Conservation (phyloP, 257 asterid genomes). For the Petunia secreta region DNA sequence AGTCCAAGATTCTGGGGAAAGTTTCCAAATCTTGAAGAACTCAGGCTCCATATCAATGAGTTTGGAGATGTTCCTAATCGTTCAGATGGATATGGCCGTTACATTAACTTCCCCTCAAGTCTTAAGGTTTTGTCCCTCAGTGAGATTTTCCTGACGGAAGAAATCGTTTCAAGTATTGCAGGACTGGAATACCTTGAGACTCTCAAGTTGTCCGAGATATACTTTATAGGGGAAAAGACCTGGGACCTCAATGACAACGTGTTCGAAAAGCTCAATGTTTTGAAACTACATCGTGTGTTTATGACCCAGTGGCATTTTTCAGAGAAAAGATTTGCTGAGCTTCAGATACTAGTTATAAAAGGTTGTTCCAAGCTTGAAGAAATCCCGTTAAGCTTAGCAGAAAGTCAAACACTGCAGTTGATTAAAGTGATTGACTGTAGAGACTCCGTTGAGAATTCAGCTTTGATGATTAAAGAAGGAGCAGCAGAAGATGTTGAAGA, state of each 20-base stretch:
- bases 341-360: neutral
- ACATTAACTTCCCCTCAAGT: neutral
- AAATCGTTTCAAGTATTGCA: neutral
- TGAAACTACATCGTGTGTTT: neutral
- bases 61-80: neutral
- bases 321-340: accelerated
- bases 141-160: neutral
- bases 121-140: neutral
- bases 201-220: neutral
- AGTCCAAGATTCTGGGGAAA: neutral
- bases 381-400: neutral
- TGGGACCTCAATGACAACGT: neutral
- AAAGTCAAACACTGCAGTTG: neutral
- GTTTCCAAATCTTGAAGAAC: slow-evolving; percentile 6
- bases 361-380: neutral
- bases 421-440: neutral
- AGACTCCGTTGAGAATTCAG: neutral
- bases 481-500: too few relatives aligned
- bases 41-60: neutral
- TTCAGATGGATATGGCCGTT: too few relatives aligned
- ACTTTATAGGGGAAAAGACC: neutral
- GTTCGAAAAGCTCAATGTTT: accelerated
- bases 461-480: neutral
- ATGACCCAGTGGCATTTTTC: neutral
- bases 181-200: neutral